Evolutionary conservation across 768 basidiomycete genomes (phyloP), one percentile per base, ranked within the genome.

Genomic region (Hypholoma sublateritium): DNA sequence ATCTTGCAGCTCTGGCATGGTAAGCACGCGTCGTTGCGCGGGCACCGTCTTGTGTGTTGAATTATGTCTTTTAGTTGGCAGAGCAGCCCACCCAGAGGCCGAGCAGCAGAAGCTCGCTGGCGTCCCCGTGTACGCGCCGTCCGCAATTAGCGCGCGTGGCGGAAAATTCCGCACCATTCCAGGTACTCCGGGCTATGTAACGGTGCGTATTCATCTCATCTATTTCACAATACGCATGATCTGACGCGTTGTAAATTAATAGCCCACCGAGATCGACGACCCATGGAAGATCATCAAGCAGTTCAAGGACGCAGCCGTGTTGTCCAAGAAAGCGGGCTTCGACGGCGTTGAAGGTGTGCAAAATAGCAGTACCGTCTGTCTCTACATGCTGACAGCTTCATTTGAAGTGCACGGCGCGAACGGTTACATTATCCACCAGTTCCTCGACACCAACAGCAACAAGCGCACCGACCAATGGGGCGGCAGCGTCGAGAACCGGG

Each of bases 381-480:
- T n/a, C 8, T 16, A n/a, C 43, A 39, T 34, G 24, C 42, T 14
- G 2, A 39, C 2, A 43, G 35, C 11, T 21, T 4, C 1, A 14
- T 24, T 25, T 19, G 1, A 32, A 79, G 66, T 84, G 64, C 75
- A 75, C 50, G 71, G 72, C 9, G 77, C 77, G 13, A 73, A 72
- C 50, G 79, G 80, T 0, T 80, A 77, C 56, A 66, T 80, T 4
- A 53, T 77, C 37, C 68, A 77, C 57, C 81, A 84, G 58, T 84
- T 85, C 71, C 66, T 82, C n/a, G 79, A 84, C 56, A 67, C 61
- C 41, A 72, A 64, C 3, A 66, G 76, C 17, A 85, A 85, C 39
- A 56, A 63, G 45, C 77, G 84, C 16, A 81, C 77, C 16, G 84
- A 85, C 69, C 67, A 76, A 53, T 88, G 80, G 73, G 86, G 86